Conservation (phyloP, 2,329 filamentous ascomycete genomes). For the Aspergillus puulaauensis region DNA sequence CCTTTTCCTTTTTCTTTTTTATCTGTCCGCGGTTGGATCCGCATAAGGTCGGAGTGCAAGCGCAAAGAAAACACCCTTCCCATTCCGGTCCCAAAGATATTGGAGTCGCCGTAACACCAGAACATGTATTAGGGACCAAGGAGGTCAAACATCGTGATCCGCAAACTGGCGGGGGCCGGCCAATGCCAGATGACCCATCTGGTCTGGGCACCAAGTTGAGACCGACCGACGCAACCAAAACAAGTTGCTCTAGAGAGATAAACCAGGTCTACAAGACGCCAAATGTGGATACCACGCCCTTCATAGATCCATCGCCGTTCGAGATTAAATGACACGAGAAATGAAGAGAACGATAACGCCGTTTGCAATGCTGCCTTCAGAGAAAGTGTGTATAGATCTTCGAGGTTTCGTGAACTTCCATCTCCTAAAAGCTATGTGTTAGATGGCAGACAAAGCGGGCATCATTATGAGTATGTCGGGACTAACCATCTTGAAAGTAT, state of each 20-base stretch:
- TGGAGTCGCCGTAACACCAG: slow-evolving; percentile 20
- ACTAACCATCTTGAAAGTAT: slow-evolving; percentile 97
- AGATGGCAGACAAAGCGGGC: neutral
- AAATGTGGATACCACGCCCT: slow-evolving; percentile 21
- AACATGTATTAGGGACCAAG: slow-evolving; percentile 16
- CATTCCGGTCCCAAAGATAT: slow-evolving; percentile 11
- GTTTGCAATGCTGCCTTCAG: slow-evolving; percentile 54
- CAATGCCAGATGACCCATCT: slow-evolving; percentile 1
- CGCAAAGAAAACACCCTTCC: slow-evolving; percentile 12
- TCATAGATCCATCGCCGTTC: slow-evolving; percentile 22
- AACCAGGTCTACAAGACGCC: slow-evolving; percentile 25
- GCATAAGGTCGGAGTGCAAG: slow-evolving; percentile 16
- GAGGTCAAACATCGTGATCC: slow-evolving; percentile 10
- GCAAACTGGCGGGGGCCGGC: neutral
- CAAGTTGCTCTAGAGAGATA: slow-evolving; percentile 19
- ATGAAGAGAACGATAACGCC: slow-evolving; percentile 25
- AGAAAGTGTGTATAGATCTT: slow-evolving; percentile 99
- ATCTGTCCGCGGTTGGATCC: slow-evolving; percentile 11
- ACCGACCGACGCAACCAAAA: slow-evolving; percentile 18
- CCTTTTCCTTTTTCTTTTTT: slow-evolving; percentile 8
- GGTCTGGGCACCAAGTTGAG: slow-evolving; percentile 1
- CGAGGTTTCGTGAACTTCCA: slow-evolving; percentile 98
- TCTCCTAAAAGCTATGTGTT: slow-evolving; percentile 69
- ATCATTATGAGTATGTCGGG: neutral
- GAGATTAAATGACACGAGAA: slow-evolving; percentile 18